Evolutionary conservation across 768 basidiomycete species (phyloP).

Genomic region (Roridomyces roridus): DNA sequence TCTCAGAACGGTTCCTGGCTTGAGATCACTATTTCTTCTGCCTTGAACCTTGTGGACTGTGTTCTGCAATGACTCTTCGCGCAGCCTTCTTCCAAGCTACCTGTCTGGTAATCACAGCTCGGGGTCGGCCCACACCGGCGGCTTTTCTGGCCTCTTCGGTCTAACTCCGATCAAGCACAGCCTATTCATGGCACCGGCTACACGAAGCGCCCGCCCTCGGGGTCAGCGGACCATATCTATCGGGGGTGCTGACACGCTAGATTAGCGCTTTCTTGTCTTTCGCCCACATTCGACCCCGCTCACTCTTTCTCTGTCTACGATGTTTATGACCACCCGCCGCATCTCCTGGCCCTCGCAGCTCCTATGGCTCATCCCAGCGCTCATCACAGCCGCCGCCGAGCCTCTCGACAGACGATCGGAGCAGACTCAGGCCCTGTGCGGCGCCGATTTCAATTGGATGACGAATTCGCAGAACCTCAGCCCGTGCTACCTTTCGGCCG

Average conservation of each 20-base stretch:
- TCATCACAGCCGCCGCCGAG: not conserved
- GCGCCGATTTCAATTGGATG: conserved; percentile 41
- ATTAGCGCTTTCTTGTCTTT: not conserved
- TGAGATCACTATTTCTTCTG: too few relatives aligned
- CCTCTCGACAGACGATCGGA: not conserved
- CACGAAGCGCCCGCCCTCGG: too few relatives aligned
- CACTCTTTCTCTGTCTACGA: conserved; percentile 3
- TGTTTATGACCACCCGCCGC: conserved; percentile 2
- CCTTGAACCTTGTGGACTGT: too few relatives aligned
- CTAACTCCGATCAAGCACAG: too few relatives aligned
- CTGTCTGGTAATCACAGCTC: too few relatives aligned
- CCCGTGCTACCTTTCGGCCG: conserved; percentile 46
- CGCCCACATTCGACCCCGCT: not conserved
- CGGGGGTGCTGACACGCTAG: not conserved
- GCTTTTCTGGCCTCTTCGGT: too few relatives aligned
- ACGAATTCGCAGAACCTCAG: conserved; percentile 33
- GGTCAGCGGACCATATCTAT: too few relatives aligned
- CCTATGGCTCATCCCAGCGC: conserved; percentile 1
- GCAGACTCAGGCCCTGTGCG: conserved; percentile 35
- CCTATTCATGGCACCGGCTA: too few relatives aligned
- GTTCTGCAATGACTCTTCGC: too few relatives aligned
- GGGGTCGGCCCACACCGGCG: too few relatives aligned
- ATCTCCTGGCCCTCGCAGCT: conserved; percentile 8
- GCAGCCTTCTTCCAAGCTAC: too few relatives aligned
- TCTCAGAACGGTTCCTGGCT: too few relatives aligned